Evolutionary conservation across 2,329 filamentous ascomycete genomes (phyloP), one percentile per base, ranked within the genome.

Genomic region (Penicillium sp.): DNA sequence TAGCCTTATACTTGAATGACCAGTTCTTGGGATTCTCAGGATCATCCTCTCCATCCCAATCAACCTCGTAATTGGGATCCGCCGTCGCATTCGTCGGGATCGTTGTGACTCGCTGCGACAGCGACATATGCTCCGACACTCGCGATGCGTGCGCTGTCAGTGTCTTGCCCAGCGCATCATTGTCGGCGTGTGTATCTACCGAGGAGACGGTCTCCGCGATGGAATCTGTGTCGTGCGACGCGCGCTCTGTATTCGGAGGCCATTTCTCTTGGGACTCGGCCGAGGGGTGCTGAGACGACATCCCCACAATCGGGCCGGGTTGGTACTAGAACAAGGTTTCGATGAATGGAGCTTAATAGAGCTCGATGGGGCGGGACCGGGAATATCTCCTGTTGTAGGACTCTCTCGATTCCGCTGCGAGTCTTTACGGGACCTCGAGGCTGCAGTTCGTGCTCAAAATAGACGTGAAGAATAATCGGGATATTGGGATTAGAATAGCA

Each of bases 51-150:
- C 81, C 81, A 14, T 82, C 80, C 66, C 89, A 91, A 63, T 87
- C 84, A 48, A 92, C 80, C 70, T 94, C 89, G 63, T 84, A 92
- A 25, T 84, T 81, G 25, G 79, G 81, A 57, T 81, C 76, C 14
- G 71, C 64, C 2, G 77, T 79, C 24, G 68, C 71, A 46, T 71
- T 74, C 5, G 76, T 79, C 9, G 71, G 71, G 28, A 74, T 63
- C 1, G 77, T 79, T 2, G 76, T 76, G 16, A 72, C 69, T 35
- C 73, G 74, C 47, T 68, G 69, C 10, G 72, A 67, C 38, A 73
- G 58, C 5, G 69, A 69, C 10, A 74, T 61, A 22, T 62, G 66
- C 13, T 64, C 58, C 10, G 71, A 72, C 9, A 57, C 47, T 20
- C 62, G 61, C 18, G 69, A 71, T 8, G 65, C 54, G 31, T 61